Evolutionary conservation across 2,329 filamentous ascomycete genomes (phyloP).

Genomic region (Ramularia collo-cygni): DNA sequence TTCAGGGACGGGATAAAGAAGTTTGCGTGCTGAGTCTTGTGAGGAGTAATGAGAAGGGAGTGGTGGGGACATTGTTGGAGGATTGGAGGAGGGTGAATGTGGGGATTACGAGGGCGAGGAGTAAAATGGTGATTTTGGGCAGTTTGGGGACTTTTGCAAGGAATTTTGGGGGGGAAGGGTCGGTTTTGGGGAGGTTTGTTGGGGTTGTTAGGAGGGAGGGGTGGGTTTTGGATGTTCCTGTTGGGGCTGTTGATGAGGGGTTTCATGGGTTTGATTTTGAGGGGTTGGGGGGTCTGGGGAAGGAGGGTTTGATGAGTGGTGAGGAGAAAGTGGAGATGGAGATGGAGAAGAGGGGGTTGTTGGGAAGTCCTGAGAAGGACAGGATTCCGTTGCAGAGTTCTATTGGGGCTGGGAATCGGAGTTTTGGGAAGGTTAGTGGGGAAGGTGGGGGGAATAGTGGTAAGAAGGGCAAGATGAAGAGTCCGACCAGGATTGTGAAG

Average conservation of each 20-base stretch:
- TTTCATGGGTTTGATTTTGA: conserved; percentile 19
- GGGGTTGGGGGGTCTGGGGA: conserved; percentile 2
- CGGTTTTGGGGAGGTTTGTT: conserved; percentile 72
- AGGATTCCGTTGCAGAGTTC: conserved; percentile 5
- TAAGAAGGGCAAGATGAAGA: conserved; percentile 2
- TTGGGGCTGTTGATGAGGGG: conserved; percentile 14
- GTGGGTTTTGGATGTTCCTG: conserved; percentile 70
- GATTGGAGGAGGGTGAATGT: conserved; percentile 95
- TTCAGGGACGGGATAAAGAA: conserved; percentile 94
- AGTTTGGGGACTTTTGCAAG: no score
- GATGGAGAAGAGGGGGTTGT: conserved; percentile 7
- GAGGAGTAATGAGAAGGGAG: conserved; percentile 71
- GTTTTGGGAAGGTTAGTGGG: neutral
- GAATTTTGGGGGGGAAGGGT: conserved; percentile 37
- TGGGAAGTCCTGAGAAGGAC: conserved; percentile 8
- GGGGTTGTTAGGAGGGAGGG: conserved; percentile 64
- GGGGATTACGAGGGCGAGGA: conserved; percentile 85
- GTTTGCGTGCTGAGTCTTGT: conserved; percentile 83
- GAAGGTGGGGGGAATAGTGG: neutral
- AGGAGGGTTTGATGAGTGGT: conserved; percentile 3
- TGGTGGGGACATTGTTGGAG: conserved; percentile 82
- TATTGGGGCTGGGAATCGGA: conserved; percentile 7
- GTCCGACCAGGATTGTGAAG: conserved; percentile 7
- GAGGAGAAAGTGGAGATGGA: conserved; percentile 3
- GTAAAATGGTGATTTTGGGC: conserved; percentile 83